Conservation (phyloP, 352 stramenopile species). For the Globisporangium polare region DNA sequence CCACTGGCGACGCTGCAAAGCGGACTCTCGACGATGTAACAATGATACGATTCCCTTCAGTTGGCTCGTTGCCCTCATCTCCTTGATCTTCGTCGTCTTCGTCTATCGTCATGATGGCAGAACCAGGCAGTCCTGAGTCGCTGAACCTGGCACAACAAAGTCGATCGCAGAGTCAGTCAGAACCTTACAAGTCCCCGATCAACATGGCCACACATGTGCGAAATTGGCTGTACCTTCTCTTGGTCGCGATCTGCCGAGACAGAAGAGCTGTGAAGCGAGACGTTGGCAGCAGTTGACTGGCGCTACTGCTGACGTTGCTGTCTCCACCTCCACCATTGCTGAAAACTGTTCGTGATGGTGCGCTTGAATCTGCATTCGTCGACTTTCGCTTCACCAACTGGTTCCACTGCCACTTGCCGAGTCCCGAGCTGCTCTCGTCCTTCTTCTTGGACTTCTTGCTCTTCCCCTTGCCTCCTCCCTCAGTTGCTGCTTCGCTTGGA, state of each 20-base stretch:
- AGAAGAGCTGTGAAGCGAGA: conserved; percentile 27
- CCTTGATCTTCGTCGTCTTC: neutral
- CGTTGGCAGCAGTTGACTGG: conserved; percentile 3
- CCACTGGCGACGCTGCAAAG: conserved; percentile 6
- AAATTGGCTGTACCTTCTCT: conserved; percentile 6
- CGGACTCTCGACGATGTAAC: conserved; percentile 7
- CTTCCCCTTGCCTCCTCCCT: conserved; percentile 13
- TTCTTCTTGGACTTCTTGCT: conserved; percentile 36
- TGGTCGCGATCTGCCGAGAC: conserved; percentile 23
- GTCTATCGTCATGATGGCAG: neutral
- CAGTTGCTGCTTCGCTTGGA: conserved; percentile 1
- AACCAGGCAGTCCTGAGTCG: neutral
- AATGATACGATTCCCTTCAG: neutral
- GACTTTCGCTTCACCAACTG: conserved; percentile 45
- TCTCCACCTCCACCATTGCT: neutral
- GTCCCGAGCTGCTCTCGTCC: conserved; percentile 23
- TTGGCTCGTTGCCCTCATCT: neutral
- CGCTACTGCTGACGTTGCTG: neutral
- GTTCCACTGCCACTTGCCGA: conserved; percentile 68
- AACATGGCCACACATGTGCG: neutral
- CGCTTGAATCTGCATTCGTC: neutral
- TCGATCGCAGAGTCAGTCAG: neutral
- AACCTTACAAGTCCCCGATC: too few relatives aligned
- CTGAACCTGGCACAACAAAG: neutral
- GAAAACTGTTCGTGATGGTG: neutral